Base-by-base conservation (phyloP, 2,329 filamentous ascomycete genomes). In the Beauveria sp. region DNA sequence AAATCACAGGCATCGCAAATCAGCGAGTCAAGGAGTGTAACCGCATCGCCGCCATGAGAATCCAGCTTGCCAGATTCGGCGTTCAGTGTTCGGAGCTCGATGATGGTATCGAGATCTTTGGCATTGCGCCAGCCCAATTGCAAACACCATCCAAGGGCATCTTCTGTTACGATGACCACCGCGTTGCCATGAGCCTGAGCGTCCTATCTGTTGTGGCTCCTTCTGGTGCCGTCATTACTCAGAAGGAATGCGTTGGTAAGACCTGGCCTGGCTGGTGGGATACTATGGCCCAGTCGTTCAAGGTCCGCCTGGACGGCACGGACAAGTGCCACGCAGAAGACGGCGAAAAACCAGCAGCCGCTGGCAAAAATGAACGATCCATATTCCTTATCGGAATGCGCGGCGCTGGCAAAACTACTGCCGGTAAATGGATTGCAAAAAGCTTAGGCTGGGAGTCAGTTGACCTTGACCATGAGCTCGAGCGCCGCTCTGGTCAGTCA, bases 191-290 rank as follows among this genome's bases (percentile, higher is more conserved):
- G 92, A 97, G 93, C 75, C 96, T 99, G 75, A 94, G 92, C 66
- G 92, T 99, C 7, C 79, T 99, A 18, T 85, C 91, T 14, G 77
- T 91, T 20, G 84, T 88, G 34, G 83, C 89, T 0, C 87, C 90
- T 1, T 75, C 84, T 8, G 83, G 90, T 0, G 88, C 91, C 0
- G 76, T 96, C 18, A 86, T 99, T 56, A 82, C 90, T 2, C 94
- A 99, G 72, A 89, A 92, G 63, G 92, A 96, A 69, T 99, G 94
- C 71, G 90, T 91, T 3, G 92, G 90, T 46, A 99, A 99, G 80
- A 99, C 94, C 2, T 99, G 94, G 94, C 94, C 94, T 0, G 94
- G 93, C 10, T 99, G 94, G 91, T 99, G 94, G 94, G 94, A 99
- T 73, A 85, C 87, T 20, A 76, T 97, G 61, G 87, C 87, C 24